A percentile compares a stretch with the other conserved stretches of the same genome.
Evolutionary conservation across 352 stramenopile genomes (phyloP).

Genomic region (Pythium diclinum): DNA sequence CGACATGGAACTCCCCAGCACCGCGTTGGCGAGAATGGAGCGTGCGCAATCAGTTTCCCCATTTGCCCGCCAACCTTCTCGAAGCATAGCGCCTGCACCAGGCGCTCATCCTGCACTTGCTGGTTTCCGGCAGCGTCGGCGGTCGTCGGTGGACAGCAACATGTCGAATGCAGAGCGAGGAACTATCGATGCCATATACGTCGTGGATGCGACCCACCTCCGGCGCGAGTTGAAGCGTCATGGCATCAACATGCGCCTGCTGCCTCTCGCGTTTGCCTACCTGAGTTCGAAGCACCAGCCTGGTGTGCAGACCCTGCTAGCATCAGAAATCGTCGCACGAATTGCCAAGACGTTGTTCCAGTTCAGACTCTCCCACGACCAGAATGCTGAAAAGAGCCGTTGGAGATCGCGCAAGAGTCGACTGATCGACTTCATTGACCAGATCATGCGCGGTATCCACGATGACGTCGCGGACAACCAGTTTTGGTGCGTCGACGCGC

Average conservation of each 20-base stretch:
- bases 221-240: slow-evolving; percentile 51
- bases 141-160: slow-evolving; percentile 37
- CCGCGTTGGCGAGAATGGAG: background rate
- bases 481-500: slow-evolving; percentile 74
- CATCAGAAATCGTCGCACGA: slow-evolving; percentile 64
- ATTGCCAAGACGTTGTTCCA: slow-evolving; percentile 75
- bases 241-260: slow-evolving; percentile 65
- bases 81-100: background rate
- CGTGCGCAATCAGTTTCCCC: slow-evolving; percentile 5
- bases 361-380: slow-evolving; percentile 55
- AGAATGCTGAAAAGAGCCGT: slow-evolving; percentile 35
- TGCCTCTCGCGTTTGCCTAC: slow-evolving; percentile 64
- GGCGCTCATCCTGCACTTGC: background rate
- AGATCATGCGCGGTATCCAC: slow-evolving; percentile 58
- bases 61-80: background rate
- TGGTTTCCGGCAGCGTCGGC: slow-evolving; percentile 14
- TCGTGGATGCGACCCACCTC: slow-evolving; percentile 65
- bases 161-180: slow-evolving; percentile 14
- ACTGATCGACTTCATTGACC: slow-evolving; percentile 62
- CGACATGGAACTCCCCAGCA: slow-evolving; percentile 3
- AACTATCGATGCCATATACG: slow-evolving; percentile 45
- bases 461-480: slow-evolving; percentile 39
- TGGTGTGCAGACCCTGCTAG: slow-evolving; percentile 54
- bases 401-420: slow-evolving; percentile 58
- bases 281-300: slow-evolving; percentile 40